Evolutionary conservation across 139 green algal genomes (phyloP), one percentile per base, ranked within the genome.

Genomic region (Chlamydomonas eustigma): DNA sequence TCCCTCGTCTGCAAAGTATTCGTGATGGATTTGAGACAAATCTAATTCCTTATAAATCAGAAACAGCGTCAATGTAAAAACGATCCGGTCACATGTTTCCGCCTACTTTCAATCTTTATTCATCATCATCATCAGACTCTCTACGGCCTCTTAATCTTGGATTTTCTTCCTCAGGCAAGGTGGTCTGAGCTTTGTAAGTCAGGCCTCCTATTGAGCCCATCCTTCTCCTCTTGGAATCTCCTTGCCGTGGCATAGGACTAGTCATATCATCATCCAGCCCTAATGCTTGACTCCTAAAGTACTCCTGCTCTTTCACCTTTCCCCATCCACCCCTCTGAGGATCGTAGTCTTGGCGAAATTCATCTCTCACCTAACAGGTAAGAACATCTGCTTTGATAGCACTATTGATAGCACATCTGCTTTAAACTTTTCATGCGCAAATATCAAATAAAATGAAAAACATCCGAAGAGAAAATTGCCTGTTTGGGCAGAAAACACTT

Each of bases 321-420:
- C 88, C 85, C 37, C 82, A 90, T 4, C 88, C 94, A n/a, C 92
- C 93, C 2, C 94, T 81, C 12, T 90, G 94, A 5, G 87, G 64
- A 77, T 99, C 95, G 76, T 89, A 99, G 79, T 98, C 90, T 34
- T 88, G 91, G 2, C 96, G 84, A 84, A 97, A 97, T 89, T 99
- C 96, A 80, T 99, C 96, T 25, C 96, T 87, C 65, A 98, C 92
- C 88, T 97, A 86, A n/a, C n/a, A n/a, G n/a, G n/a, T n/a, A 63
- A 22, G 22, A 28, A 63, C 50, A 22, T 63, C 22, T 22, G 50
- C 22, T 24, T 22, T 63, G 22, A 22, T 63, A 22, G 50, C 22
- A 28, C 22, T 24, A 22, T 22, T 28, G 22, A 28, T 63, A n/a
- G n/a, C n/a, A n/a, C n/a, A n/a, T n/a, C n/a, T n/a, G n/a, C n/a